Conservation (phyloP, 2,329 filamentous ascomycete genomes). For the Tolypocladium capitatum region DNA sequence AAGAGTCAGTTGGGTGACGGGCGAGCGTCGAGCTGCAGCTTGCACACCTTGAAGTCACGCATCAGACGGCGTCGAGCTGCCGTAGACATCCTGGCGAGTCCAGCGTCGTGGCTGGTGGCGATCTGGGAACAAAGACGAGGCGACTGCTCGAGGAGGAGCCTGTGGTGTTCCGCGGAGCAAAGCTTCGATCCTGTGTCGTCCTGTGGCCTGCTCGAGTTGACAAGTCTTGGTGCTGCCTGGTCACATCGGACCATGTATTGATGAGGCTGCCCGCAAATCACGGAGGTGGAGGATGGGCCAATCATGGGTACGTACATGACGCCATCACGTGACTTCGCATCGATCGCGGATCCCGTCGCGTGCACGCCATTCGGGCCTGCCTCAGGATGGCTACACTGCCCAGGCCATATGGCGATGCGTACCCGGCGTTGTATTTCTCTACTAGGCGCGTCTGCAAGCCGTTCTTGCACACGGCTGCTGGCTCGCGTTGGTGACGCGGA, state of each 20-base stretch:
- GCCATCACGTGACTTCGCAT: conserved; percentile 2
- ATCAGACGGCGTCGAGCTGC: conserved; percentile 90
- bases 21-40: conserved; percentile 2
- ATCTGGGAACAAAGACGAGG: not conserved
- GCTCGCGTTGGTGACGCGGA: no score
- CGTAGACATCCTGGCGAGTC: conserved; percentile 52
- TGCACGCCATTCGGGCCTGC: not conserved
- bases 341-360: not conserved
- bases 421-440: not conserved
- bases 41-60: conserved; percentile 93
- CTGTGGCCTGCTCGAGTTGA: not conserved
- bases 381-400: not conserved
- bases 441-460: no score
- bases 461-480: no score
- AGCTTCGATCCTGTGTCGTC: not conserved
- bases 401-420: not conserved
- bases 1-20: conserved; percentile 2
- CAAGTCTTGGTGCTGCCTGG: not conserved
- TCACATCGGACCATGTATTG: not conserved
- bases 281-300: conserved; percentile 1
- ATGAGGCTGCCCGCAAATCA: conserved; percentile 10
- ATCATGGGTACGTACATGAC: conserved; percentile 1
- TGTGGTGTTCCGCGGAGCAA: not conserved
- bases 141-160: not conserved
- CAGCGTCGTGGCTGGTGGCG: conserved; percentile 1